Evolutionary conservation across 2,329 filamentous ascomycete genomes (phyloP).

Genomic region (Ploettnerulaceae sp.): DNA sequence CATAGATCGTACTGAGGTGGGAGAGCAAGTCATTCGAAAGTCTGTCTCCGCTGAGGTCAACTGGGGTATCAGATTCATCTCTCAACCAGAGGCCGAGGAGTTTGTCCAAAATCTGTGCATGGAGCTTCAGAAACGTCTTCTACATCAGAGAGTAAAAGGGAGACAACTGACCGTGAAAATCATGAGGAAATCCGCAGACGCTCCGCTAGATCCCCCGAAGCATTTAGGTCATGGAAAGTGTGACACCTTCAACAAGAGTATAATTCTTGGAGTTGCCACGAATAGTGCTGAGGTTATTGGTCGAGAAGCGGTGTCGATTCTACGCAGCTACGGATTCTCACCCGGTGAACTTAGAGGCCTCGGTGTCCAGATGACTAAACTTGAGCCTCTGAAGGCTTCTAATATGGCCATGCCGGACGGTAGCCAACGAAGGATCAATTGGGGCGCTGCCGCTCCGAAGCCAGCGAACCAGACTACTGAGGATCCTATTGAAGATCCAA

Average conservation of each 20-base stretch:
- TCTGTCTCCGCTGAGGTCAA: constrained; percentile 97
- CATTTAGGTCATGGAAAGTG: constrained; percentile 94
- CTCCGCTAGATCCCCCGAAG: constrained; percentile 86
- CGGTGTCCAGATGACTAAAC: constrained; percentile 87
- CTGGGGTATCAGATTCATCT: constrained; percentile 95
- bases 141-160: constrained; percentile 82
- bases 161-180: constrained; percentile 90
- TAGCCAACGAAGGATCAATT: constrained; percentile 75
- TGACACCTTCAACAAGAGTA: constrained; percentile 87
- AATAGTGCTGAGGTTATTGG: constrained; percentile 66
- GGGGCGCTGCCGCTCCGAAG: constrained; percentile 47
- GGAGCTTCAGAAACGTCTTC: constrained; percentile 74
- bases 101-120: constrained; percentile 82
- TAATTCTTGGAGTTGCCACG: constrained; percentile 77
- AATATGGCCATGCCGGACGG: constrained; percentile 54
- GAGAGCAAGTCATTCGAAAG: constrained; percentile 79
- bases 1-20: constrained; percentile 80
- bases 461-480: constrained; percentile 37
- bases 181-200: constrained; percentile 81
- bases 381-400: constrained; percentile 69
- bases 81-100: constrained; percentile 85
- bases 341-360: constrained; percentile 91
- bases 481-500: constrained; percentile 47
- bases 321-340: constrained; percentile 76
- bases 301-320: constrained; percentile 78